Evolutionary conservation across 23 red algal genomes (phyloP), one percentile per base, ranked within the genome.

Genomic region (Gracilaria gracilis): DNA sequence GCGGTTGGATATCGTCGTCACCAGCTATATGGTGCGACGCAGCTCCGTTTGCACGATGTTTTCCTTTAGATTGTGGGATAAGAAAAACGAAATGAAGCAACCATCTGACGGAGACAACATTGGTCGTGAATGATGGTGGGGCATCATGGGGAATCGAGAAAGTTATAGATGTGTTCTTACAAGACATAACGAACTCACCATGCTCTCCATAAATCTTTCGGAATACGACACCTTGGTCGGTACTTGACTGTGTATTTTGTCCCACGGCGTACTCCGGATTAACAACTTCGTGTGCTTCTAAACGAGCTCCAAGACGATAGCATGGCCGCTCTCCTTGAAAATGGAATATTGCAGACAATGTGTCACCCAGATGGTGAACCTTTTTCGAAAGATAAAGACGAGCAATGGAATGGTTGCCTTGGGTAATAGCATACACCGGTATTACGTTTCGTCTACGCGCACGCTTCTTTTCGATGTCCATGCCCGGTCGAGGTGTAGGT

Each of bases 61-160:
- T 25, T 31, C 48, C 72, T 54, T 36, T 69, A 21, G 54, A 54
- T 50, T 75, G 66, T 0, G 94, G 86, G 61, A 90, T 87, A 35
- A 91, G 64, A 88, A 96, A 96, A 34, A 82, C 57, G 75, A 97
- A 97, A 48, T 91, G 90, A 8, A 97, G 36, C 46, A 73, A 61
- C 95, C 95, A 97, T 64, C 48, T 62, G 9, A 97, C 85, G 8
- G 82, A 53, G 15, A 97, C 95, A 9, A 91, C 90, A n/a, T 28
- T 47, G 31, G 89, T 97, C 11, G 71, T 58, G 37, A 97, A 97
- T 23, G 86, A 93, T 13, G 87, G 54, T 51, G 95, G 78, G 15
- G 95, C 95, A 57, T 97, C 95, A 67, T 88, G 73, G 5, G 95
- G 95, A 39, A 97, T 91, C 12, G 89, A 85, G 32, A 97, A 94